Base-by-base conservation (phyloP, 192 early-diverging fungal species). In the Umbelopsis vinacea region DNA sequence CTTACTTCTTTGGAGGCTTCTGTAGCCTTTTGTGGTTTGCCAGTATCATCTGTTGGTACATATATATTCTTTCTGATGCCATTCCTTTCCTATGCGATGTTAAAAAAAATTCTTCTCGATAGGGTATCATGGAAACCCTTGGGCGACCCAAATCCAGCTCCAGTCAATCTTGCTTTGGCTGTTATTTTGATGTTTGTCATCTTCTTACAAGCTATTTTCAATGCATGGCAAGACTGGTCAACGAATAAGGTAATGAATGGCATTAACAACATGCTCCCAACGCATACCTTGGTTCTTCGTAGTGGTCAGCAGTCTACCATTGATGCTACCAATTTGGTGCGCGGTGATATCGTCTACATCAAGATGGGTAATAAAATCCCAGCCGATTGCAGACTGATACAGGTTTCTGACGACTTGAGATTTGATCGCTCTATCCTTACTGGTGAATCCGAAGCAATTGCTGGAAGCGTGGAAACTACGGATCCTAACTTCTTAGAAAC, bases 311-410 rank as follows among this genome's bases (percentile, higher is more conserved):
- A 88, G 50, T 78, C 80, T 15, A 77, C 84, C 29, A 74, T 95
- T 54, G 86, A 95, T 67, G 88, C 93, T 14, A 71, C 67, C 26
- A 83, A 88, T 29, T 74, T 95, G 5, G 93, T 95, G 7, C 92
- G 93, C 19, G 94, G 94, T 46, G 94, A 95, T 77, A 72, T 95
- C 46, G 91, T 95, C 12, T 85, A 91, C 37, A 70, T 95, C 45
- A 91, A 94, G 67, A 92, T 92, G 80, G 94, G 94, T 46, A 91
- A 95, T 69, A 89, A 89, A 29, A 81, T 94, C 38, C 92, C 94
- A 1, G 94, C 94, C 15, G 94, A 94, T 81, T 43, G 94, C 22
- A 89, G 94, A 66, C 81, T 95, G 10, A 79, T 85, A 17, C 74
- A 90, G 43, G 78, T 82, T 7, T 87, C 88, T 14, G 83, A 85